These are phyloP conservation scores for Rhexocercosporidium sp. DNA, from an alignment of 2,329 filamentous ascomycete species.

Conservation along the genomic window DNA sequence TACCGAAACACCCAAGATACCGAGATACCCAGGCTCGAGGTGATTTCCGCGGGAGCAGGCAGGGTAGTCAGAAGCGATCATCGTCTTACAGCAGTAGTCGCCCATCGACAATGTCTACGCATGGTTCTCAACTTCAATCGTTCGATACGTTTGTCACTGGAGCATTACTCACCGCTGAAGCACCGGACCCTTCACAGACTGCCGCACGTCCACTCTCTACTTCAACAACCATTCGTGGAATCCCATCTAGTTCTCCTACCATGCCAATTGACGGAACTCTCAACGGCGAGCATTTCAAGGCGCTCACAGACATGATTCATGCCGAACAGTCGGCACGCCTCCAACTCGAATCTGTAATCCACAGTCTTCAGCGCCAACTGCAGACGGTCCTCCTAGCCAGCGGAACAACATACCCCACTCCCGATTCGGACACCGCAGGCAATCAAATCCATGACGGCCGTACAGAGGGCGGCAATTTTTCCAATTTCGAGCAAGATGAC, in stretches of 20 bases:
- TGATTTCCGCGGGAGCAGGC: conserved; percentile 16
- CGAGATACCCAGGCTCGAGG: conserved; percentile 27
- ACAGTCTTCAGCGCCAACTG: conserved; percentile 48
- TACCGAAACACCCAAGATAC: conserved; percentile 30
- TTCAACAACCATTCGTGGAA: conserved; percentile 40
- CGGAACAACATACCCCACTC: conserved; percentile 25
- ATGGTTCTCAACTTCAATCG: conserved; percentile 33
- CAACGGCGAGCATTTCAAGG: conserved; percentile 54
- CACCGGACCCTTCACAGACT: conserved; percentile 11
- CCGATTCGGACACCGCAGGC: conserved; percentile 14
- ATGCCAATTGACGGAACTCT: conserved; percentile 36
- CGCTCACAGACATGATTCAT: conserved; percentile 58
- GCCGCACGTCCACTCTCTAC: conserved; percentile 39
- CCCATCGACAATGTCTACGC: conserved; percentile 36
- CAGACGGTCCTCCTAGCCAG: conserved; percentile 11
- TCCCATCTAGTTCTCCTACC: conserved; percentile 37
- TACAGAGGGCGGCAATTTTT: conserved; percentile 24
- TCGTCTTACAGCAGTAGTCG: conserved; percentile 36
- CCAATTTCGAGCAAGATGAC: conserved; percentile 40
- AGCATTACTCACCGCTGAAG: conserved; percentile 3
- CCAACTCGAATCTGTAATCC: conserved; percentile 61
- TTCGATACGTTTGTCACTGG: conserved; percentile 31
- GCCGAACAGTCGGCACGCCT: conserved; percentile 61
- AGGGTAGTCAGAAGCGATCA: conserved; percentile 28
- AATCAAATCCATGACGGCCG: conserved; percentile 13